phyloP scores from a whole-genome alignment of 768 basidiomycete genomes.

The Tylopilus cervinicoccineus region DNA sequence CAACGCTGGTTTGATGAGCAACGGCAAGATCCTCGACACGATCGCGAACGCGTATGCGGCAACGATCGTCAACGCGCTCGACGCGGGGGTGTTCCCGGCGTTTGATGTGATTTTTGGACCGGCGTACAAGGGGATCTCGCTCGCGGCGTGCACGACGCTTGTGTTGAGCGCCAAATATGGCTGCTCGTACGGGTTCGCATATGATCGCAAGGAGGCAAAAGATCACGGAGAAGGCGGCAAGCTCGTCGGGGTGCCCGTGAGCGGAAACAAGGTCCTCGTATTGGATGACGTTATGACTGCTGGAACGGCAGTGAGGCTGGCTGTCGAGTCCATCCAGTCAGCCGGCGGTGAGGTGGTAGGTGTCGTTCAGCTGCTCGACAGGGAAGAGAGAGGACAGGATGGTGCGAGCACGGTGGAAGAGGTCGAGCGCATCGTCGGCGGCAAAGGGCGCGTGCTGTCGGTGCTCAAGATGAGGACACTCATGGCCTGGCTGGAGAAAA shows the following conservation, averaged over 20 bases:
- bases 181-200: constrained; percentile 75
- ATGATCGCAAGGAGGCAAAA: constrained; percentile 94
- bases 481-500: constrained; percentile 75
- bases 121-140: constrained; percentile 95
- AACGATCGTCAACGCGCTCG: constrained; percentile 56
- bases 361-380: constrained; percentile 81
- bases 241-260: constrained; percentile 82
- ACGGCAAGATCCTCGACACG: constrained; percentile 73
- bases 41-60: constrained; percentile 81
- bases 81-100: constrained; percentile 28
- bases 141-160: constrained; percentile 82
- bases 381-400: constrained; percentile 42
- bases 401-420: constrained; percentile 77
- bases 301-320: constrained; percentile 82
- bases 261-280: constrained; percentile 78
- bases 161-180: constrained; percentile 64
- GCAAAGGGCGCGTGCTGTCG: constrained; percentile 63
- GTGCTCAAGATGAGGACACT: constrained; percentile 86
- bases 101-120: constrained; percentile 94
- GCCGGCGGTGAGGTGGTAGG: constrained; percentile 84
- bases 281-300: constrained; percentile 97
- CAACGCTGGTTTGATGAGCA: constrained; percentile 87
- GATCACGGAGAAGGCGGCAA: constrained; percentile 94
- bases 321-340: constrained; percentile 66
- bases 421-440: constrained; percentile 67